These are phyloP conservation scores for Pythium folliculosum DNA, from an alignment of 352 stramenopile genomes.

Conservation along the genomic window DNA sequence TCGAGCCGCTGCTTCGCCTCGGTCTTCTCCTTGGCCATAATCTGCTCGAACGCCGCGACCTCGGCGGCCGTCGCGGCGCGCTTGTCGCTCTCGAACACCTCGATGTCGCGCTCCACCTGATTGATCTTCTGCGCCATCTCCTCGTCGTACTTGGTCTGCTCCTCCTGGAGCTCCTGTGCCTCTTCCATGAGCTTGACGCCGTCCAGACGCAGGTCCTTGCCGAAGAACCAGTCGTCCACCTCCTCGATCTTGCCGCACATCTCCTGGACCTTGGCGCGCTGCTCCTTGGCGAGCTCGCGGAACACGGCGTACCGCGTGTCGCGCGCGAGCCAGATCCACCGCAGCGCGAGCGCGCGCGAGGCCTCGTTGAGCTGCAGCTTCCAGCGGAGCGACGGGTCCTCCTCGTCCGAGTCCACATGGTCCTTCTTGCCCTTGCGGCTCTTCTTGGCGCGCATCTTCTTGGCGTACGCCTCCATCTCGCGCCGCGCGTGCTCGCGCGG, in stretches of 20 bases:
- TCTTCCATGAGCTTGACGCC: conserved; percentile 65
- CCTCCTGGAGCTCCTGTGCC: conserved; percentile 49
- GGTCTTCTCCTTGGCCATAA: conserved; percentile 59
- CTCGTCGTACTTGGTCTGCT: conserved; percentile 72
- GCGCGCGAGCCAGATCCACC: conserved; percentile 78
- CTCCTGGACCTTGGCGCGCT: conserved; percentile 55
- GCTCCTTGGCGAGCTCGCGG: conserved; percentile 43
- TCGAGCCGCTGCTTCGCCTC: conserved; percentile 52
- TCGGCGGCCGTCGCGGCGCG: conserved; percentile 58
- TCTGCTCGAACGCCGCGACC: conserved; percentile 57
- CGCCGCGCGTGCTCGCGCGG: conserved; percentile 77
- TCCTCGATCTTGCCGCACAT: conserved; percentile 85
- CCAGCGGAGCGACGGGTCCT: conserved; percentile 71
- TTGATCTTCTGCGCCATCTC: conserved; percentile 76
- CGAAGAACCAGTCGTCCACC: conserved; percentile 94
- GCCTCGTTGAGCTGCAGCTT: conserved; percentile 84
- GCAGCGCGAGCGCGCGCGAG: conserved; percentile 65
- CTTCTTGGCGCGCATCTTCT: conserved; percentile 83
- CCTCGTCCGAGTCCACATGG: conserved; percentile 74
- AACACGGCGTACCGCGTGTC: conserved; percentile 57
- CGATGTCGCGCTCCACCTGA: conserved; percentile 84
- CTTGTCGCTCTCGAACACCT: conserved; percentile 75
- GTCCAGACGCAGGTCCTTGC: conserved; percentile 83
- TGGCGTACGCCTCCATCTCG: conserved; percentile 93
- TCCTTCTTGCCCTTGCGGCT: conserved; percentile 58